A percentile compares a stretch with the other conserved stretches of the same genome.
Evolutionary conservation across 805 yeast species (phyloP).

Genomic region (Cyberlindnera xishuangbannaensis): DNA sequence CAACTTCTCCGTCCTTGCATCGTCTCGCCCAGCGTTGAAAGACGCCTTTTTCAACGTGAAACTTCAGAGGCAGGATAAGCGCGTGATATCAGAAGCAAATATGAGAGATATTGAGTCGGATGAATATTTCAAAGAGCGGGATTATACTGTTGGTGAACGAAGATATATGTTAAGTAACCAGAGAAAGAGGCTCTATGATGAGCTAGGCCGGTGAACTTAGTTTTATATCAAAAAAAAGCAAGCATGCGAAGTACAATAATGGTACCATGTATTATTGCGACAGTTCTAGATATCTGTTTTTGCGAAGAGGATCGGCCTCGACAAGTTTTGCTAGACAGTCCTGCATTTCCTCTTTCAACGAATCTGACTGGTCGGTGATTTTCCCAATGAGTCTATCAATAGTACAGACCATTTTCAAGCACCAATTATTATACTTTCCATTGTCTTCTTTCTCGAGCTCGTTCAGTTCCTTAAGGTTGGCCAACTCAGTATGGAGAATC

Average conservation of each 20-base stretch:
- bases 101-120: slow-evolving; percentile 34
- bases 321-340: slow-evolving; percentile 37
- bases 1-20: slow-evolving; percentile 44
- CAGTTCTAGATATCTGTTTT: slow-evolving; percentile 47
- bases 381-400: slow-evolving; percentile 34
- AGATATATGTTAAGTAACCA: slow-evolving; percentile 51
- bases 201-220: slow-evolving; percentile 14
- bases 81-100: slow-evolving; percentile 22
- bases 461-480: slow-evolving; percentile 54
- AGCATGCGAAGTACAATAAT: no score
- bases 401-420: slow-evolving; percentile 55
- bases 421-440: slow-evolving; percentile 65
- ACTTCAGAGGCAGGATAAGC: slow-evolving; percentile 37
- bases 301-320: slow-evolving; percentile 59
- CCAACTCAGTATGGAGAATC: slow-evolving; percentile 41
- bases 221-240: no score
- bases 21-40: slow-evolving; percentile 29
- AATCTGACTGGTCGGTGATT: no score
- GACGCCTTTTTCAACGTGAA: slow-evolving; percentile 37
- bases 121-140: slow-evolving; percentile 34
- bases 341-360: slow-evolving; percentile 27
- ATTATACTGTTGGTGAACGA: slow-evolving; percentile 36
- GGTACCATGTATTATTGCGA: no score
- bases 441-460: slow-evolving; percentile 67
- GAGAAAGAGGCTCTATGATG: slow-evolving; percentile 39